These are phyloP conservation scores for Cydonia oblonga DNA, from an alignment of 331 rosid species.

Conservation along the genomic window DNA sequence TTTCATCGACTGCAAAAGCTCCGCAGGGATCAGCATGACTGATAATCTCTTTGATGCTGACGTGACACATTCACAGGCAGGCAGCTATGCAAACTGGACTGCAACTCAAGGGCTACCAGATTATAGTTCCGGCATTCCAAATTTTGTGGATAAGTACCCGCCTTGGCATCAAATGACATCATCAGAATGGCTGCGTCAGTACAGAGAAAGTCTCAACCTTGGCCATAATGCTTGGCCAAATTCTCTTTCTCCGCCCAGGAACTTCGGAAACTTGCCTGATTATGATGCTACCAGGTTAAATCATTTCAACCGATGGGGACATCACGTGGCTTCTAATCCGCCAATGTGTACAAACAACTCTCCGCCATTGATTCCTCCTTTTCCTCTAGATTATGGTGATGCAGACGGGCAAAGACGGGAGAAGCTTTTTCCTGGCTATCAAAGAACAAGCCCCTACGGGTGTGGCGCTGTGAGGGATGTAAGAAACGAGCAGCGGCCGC, in stretches of 20 bases:
- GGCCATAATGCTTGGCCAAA: conserved; percentile 31
- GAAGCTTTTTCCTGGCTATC: conserved; percentile 49
- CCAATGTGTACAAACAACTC: conserved; percentile 29
- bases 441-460: conserved; percentile 45
- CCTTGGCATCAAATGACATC: conserved; percentile 66
- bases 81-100: conserved; percentile 44
- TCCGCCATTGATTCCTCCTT: conserved; percentile 41
- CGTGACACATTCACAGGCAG: conserved; percentile 11
- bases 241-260: conserved; percentile 25
- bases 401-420: too few species aligned
- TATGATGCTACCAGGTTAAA: conserved; percentile 29
- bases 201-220: conserved; percentile 43
- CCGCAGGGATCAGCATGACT: conserved; percentile 3
- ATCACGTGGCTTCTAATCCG: conserved; percentile 31
- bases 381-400: too few species aligned
- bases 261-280: conserved; percentile 23
- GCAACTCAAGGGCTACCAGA: conserved; percentile 27
- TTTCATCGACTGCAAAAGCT: conserved; percentile 8
- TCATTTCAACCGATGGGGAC: conserved; percentile 38
- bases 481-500: conserved; percentile 58
- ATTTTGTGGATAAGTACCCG: conserved; percentile 26
- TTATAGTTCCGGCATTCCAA: conserved; percentile 32
- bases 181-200: conserved; percentile 94
- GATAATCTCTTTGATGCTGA: conserved; percentile 9
- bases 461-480: conserved; percentile 51